Evolutionary conservation across 768 basidiomycete genomes (phyloP).

Genomic region (Hortiboletus campestris): DNA sequence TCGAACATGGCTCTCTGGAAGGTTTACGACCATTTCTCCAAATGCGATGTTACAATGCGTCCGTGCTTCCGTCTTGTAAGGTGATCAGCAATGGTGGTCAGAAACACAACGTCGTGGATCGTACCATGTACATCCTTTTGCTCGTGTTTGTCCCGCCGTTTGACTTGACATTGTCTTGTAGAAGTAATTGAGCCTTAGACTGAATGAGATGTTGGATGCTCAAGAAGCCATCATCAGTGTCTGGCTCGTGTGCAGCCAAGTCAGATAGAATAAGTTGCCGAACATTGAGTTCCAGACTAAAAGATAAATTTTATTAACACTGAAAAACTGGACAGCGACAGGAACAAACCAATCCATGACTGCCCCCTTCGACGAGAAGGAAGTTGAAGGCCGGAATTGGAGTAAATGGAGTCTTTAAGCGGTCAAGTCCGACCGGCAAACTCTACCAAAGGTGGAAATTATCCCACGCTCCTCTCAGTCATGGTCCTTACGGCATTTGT

Average conservation of each 20-base stretch:
- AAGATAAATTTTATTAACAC: background rate
- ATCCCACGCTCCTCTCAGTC: background rate
- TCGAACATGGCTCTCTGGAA: constrained; percentile 51
- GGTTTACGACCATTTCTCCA: constrained; percentile 70
- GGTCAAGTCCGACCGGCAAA: no score
- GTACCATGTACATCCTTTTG: constrained; percentile 56
- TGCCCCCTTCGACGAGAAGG: background rate
- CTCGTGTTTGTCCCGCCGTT: constrained; percentile 16
- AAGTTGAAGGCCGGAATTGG: background rate
- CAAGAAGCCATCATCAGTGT: constrained; percentile 44
- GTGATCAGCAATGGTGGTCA: background rate
- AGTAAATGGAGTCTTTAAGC: background rate
- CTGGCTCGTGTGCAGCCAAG: constrained; percentile 58
- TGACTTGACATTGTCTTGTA: constrained; percentile 6
- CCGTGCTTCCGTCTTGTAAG: constrained; percentile 59
- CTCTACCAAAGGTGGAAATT: constrained; percentile 6
- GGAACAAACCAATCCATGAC: constrained; percentile 51
- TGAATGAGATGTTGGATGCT: constrained; percentile 57
- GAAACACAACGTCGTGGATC: constrained; percentile 11
- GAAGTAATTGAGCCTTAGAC: constrained; percentile 55
- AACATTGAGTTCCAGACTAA: constrained; percentile 75
- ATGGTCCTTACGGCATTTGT: background rate
- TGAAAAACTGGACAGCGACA: background rate
- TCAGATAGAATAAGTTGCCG: constrained; percentile 74
- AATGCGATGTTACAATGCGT: constrained; percentile 83